phyloP scores from a whole-genome alignment of 129 eudicot genomes.

The Centrapalus pauciflorus region DNA sequence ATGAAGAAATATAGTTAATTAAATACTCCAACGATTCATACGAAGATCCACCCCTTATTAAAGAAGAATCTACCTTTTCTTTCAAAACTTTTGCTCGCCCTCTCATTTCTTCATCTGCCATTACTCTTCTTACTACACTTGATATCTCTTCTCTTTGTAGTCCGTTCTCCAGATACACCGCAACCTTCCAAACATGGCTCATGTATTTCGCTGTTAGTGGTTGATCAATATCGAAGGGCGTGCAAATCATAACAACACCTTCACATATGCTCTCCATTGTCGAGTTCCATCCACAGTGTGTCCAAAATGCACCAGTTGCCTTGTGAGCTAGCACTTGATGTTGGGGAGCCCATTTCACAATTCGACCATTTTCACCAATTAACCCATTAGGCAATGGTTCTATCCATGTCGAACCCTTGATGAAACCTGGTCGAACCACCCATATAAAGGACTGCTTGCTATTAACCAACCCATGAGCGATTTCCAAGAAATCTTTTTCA shows the following conservation, averaged over 20 bases:
- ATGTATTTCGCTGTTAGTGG: slow-evolving; percentile 29
- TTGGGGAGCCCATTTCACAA: slow-evolving; percentile 64
- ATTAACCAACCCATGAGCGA: slow-evolving; percentile 43
- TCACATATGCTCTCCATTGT: slow-evolving; percentile 45
- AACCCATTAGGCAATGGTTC: slow-evolving; percentile 28
- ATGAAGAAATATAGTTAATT: slow-evolving; percentile 16
- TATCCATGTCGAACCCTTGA: slow-evolving; percentile 27
- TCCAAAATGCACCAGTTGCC: slow-evolving; percentile 40
- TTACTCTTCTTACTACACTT: slow-evolving; percentile 20
- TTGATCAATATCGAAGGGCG: slow-evolving; percentile 39
- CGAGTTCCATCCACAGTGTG: slow-evolving; percentile 66
- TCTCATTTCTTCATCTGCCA: slow-evolving; percentile 36
- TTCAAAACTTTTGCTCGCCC: slow-evolving; percentile 14
- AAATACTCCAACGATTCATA: slow-evolving; percentile 18
- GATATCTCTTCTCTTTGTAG: slow-evolving; percentile 25
- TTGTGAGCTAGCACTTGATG: slow-evolving; percentile 41
- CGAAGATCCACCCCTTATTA: slow-evolving; percentile 32
- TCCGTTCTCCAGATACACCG: slow-evolving; percentile 28
- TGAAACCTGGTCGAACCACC: slow-evolving; percentile 37
- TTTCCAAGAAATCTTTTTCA: slow-evolving; percentile 25
- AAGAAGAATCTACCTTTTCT: slow-evolving; percentile 19
- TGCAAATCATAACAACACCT: slow-evolving; percentile 54
- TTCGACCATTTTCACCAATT: slow-evolving; percentile 23
- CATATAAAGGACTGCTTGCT: slow-evolving; percentile 42
- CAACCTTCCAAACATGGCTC: slow-evolving; percentile 35